Conservation (phyloP, 495 filamentous ascomycete species). For the Usnea hakonensis region DNA sequence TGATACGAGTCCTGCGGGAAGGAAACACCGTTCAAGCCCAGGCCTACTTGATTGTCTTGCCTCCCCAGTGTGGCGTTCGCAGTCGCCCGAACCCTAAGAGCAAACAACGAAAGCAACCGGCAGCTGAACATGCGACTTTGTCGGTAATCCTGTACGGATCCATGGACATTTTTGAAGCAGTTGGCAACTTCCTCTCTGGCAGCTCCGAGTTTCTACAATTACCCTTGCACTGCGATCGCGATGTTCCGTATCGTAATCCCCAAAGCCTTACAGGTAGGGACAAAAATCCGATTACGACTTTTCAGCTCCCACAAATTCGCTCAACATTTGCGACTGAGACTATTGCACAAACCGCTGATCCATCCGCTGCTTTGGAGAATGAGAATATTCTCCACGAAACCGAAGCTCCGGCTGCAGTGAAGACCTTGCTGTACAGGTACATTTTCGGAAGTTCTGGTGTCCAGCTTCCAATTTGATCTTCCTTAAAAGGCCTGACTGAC, state of each 20-base stretch:
- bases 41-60: not conserved
- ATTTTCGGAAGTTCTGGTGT: not conserved
- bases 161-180: slow-evolving; percentile 23
- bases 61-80: not conserved
- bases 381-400: slow-evolving; percentile 20
- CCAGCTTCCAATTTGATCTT: not conserved
- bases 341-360: not conserved
- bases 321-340: not conserved
- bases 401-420: slow-evolving; percentile 24
- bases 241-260: slow-evolving; percentile 38
- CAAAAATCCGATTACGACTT: slow-evolving; percentile 18
- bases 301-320: slow-evolving; percentile 9
- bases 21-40: slow-evolving; percentile 4
- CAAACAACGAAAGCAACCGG: no score
- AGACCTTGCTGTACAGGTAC: slow-evolving; percentile 27
- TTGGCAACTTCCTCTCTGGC: slow-evolving; percentile 30
- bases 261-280: slow-evolving; percentile 32
- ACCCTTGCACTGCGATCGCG: slow-evolving; percentile 25
- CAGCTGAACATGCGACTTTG: not conserved
- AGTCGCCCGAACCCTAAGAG: not conserved
- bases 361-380: slow-evolving; percentile 23
- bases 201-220: slow-evolving; percentile 35
- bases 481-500: slow-evolving; percentile 4
- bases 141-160: slow-evolving; percentile 30
- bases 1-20: slow-evolving; percentile 2